Evolutionary conservation across 176 grass and related monocot species (phyloP).

Genomic region (Puya raimondii): DNA sequence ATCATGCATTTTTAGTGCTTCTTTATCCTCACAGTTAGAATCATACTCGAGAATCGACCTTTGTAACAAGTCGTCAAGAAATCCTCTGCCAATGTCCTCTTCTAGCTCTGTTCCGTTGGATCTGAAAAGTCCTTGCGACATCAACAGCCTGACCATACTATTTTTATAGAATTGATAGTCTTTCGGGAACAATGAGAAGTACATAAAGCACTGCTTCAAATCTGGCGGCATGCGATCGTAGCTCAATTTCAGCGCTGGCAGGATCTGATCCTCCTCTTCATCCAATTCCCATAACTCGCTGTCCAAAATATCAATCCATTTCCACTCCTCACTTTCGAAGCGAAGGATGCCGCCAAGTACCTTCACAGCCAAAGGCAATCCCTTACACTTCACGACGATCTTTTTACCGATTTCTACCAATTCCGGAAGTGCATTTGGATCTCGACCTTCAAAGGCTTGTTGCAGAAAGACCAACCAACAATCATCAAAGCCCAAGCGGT

Average conservation of each 20-base stretch:
- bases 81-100: slow-evolving; percentile 7
- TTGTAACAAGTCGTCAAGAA: slow-evolving; percentile 18
- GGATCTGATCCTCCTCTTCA: slow-evolving; percentile 5
- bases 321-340: neutral
- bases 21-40: neutral
- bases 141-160: slow-evolving; percentile 20
- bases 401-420: neutral
- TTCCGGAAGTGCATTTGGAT: neutral
- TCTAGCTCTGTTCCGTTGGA: neutral
- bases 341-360: neutral
- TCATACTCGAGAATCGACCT: slow-evolving; percentile 21
- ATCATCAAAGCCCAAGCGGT: neutral
- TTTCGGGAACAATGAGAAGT: slow-evolving; percentile 35
- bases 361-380: neutral
- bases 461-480: neutral
- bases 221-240: slow-evolving; percentile 12
- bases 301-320: neutral
- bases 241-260: slow-evolving; percentile 11
- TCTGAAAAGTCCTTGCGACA: slow-evolving; percentile 30
- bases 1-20: slow-evolving; percentile 26
- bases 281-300: slow-evolving; percentile 16
- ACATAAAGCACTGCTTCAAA: slow-evolving; percentile 21
- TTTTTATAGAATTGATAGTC: slow-evolving; percentile 23
- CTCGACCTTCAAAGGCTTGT: neutral
- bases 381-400: neutral